A percentile compares a stretch with the other conserved stretches of the same genome.
Evolutionary conservation across 768 basidiomycete species (phyloP).

Genomic region (Suillus hirtellus): DNA sequence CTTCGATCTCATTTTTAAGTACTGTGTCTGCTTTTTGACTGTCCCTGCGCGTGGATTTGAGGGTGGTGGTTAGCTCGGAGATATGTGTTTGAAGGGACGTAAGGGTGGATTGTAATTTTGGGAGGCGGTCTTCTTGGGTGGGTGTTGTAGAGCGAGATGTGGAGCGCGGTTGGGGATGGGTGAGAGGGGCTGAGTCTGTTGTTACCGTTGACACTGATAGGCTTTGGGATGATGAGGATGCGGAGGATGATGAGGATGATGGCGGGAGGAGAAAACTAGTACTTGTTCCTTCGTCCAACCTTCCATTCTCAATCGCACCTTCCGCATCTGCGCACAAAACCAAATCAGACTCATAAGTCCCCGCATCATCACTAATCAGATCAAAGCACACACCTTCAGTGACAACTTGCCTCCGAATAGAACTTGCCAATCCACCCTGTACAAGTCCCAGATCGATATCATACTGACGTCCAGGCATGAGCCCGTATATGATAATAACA

Average conservation of each 20-base stretch:
- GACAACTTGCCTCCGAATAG: constrained; percentile 61
- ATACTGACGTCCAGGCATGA: constrained; percentile 87
- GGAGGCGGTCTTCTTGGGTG: constrained; percentile 66
- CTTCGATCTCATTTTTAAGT: constrained; percentile 81
- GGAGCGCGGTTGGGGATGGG: constrained; percentile 27
- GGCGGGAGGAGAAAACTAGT: constrained; percentile 7
- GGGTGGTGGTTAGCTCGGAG: constrained; percentile 60
- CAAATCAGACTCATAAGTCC: constrained; percentile 13
- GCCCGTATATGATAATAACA: constrained; percentile 86
- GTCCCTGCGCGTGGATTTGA: constrained; percentile 80
- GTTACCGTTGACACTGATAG: constrained; percentile 31
- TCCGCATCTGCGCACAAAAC: constrained; percentile 20
- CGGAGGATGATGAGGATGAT: not conserved
- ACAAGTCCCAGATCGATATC: constrained; percentile 84
- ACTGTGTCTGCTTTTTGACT: constrained; percentile 82
- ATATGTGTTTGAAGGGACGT: constrained; percentile 63
- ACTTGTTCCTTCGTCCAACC: constrained; percentile 18
- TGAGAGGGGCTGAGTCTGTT: constrained; percentile 24
- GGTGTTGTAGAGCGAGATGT: constrained; percentile 25
- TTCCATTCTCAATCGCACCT: constrained; percentile 25
- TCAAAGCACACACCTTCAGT: constrained; percentile 52
- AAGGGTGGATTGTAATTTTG: constrained; percentile 69
- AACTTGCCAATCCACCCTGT: constrained; percentile 51
- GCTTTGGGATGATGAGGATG: constrained; percentile 38
- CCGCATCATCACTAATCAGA: constrained; percentile 4